Evolutionary conservation across 1,139 yeast species (phyloP), one percentile per base, ranked within the genome.

Genomic region (Suhomyces atakaporum): DNA sequence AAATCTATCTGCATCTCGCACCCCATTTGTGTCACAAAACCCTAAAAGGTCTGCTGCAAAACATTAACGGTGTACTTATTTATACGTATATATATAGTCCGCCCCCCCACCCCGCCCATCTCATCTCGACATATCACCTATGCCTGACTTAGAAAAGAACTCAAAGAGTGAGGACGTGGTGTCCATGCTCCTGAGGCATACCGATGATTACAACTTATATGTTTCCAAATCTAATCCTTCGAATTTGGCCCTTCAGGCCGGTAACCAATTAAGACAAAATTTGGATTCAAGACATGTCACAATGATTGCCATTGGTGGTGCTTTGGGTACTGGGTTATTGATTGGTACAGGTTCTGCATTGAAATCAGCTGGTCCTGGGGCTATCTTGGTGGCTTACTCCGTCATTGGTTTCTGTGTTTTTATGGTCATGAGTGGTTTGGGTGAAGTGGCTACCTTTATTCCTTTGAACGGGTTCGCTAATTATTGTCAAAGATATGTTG

Each of bases 391-490:
- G 28, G 72, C 86, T 4, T 84, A 81, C 53, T 57, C 75, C 8
- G 53, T 79, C 35, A 78, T 82, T 47, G 89, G 89, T 15, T 54
- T 78, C 27, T 66, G 79, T 36, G 89, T 82, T 21, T 83, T 71
- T 51, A 71, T 78, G 66, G 85, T 81, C 31, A 80, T 83, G 86
- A 67, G 80, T 45, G 81, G 81, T 11, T 66, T 84, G 36, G 89
- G 90, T 31, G 92, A 83, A 60, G 78, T 84, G 66, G 85, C 88
- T n/a, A 71, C 88, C 11, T 81, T 74, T 50, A 69, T 80, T 38
- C 89, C 89, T 13, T 64, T 82, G 49, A 84, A 81, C 53, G 88
- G 88, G 21, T 82, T 81, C 57, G 78, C 87, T 19, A 82, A 84
- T 48, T 83, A 81, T 54, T 79, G 84, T 39, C 71, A 77, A 35